Evolutionary conservation across 2,329 filamentous ascomycete genomes (phyloP).

Genomic region (Exophiala sp.): DNA sequence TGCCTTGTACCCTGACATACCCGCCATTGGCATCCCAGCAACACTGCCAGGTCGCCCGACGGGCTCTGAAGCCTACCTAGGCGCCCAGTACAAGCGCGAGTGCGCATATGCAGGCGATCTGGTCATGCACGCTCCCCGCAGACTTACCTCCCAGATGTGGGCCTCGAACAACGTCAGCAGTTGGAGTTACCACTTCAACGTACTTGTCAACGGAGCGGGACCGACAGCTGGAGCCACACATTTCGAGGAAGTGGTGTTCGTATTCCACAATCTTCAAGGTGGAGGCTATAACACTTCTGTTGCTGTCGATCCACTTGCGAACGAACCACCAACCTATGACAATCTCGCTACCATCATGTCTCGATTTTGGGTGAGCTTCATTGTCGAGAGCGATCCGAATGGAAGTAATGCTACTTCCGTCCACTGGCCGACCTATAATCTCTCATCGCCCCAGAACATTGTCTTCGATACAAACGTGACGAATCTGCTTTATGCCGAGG

Average conservation of each 20-base stretch:
- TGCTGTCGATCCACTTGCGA: conserved; percentile 32
- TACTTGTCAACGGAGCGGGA: conserved; percentile 45
- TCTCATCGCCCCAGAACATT: conserved; percentile 41
- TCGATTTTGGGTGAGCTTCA: conserved; percentile 52
- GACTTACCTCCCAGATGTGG: conserved; percentile 53
- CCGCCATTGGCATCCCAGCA: conserved; percentile 48
- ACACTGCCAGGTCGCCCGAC: conserved; percentile 33
- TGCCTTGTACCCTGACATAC: conserved; percentile 52
- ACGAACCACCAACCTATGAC: conserved; percentile 41
- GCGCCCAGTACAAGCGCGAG: conserved; percentile 52
- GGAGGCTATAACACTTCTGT: conserved; percentile 19
- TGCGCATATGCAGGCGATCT: conserved; percentile 56
- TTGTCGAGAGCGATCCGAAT: conserved; percentile 47
- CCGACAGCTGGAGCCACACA: conserved; percentile 47
- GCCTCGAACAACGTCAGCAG: conserved; percentile 47
- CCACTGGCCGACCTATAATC: conserved; percentile 46
- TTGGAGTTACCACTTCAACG: conserved; percentile 64
- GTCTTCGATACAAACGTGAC: conserved; percentile 51
- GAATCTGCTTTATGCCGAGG: conserved; percentile 38
- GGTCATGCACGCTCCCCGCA: conserved; percentile 54
- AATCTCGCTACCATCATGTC: conserved; percentile 49
- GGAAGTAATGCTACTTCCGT: conserved; percentile 11
- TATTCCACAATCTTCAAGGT: conserved; percentile 48
- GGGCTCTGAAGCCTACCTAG: conserved; percentile 27
- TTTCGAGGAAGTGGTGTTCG: conserved; percentile 55